Evolutionary conservation across 2,329 filamentous ascomycete genomes (phyloP).

Genomic region (Trichoderma sp.): DNA sequence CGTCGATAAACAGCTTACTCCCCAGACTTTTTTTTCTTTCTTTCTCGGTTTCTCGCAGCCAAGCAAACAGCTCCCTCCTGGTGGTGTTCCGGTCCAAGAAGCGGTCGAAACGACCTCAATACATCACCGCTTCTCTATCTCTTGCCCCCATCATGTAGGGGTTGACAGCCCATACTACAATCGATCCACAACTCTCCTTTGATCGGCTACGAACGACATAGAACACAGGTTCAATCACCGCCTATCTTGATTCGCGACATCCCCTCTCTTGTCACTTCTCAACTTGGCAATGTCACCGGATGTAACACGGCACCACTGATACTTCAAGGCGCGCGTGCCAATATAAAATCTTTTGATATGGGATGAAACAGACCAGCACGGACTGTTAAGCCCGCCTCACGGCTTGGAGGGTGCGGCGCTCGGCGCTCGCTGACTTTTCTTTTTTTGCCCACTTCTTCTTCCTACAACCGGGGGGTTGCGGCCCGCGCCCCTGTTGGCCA

Average conservation of each 20-base stretch:
- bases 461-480: background rate
- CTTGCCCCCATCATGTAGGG: conserved; percentile 1
- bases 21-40: background rate
- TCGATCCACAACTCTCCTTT: background rate
- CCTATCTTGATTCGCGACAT: background rate
- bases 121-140: background rate
- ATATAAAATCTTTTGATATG: background rate
- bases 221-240: background rate
- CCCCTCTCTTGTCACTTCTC: background rate
- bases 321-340: background rate
- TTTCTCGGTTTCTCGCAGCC: background rate
- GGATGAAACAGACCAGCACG: background rate
- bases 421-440: conserved; percentile 3
- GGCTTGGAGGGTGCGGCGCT: background rate
- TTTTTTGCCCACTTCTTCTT: background rate
- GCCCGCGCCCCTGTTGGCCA: background rate
- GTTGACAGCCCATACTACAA: background rate
- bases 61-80: background rate
- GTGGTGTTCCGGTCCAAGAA: background rate
- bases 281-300: background rate
- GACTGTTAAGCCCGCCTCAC: background rate
- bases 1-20: conserved; percentile 9
- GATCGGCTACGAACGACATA: background rate
- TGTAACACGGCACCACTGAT: background rate
- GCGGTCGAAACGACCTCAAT: background rate